Evolutionary conservation across 495 filamentous ascomycete species (phyloP).

Genomic region (Neurospora sp.): DNA sequence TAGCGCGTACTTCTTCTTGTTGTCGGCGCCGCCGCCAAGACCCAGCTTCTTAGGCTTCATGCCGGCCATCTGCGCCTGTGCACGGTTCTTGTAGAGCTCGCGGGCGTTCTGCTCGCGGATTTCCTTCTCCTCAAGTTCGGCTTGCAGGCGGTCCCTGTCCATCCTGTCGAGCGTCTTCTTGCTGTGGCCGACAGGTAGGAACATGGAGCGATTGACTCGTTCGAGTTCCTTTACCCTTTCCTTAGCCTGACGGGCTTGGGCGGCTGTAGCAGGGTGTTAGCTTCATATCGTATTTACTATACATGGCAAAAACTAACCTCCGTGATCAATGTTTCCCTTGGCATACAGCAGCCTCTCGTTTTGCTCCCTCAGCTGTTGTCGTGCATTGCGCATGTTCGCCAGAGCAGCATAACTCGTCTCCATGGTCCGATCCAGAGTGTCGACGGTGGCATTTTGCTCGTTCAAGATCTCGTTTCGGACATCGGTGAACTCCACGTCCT

Average conservation of each 20-base stretch:
- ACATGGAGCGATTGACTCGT: constrained; percentile 8
- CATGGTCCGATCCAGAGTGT: constrained; percentile 59
- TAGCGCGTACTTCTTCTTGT: not conserved
- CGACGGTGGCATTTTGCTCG: constrained; percentile 65
- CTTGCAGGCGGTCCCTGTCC: not conserved
- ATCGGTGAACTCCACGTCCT: constrained; percentile 29
- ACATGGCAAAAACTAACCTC: not conserved
- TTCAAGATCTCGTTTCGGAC: constrained; percentile 66
- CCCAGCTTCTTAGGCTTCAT: constrained; percentile 7
- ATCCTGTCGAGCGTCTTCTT: constrained; percentile 4
- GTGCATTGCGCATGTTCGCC: not conserved
- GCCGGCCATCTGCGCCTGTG: not conserved
- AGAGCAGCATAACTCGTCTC: constrained; percentile 30
- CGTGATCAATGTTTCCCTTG: constrained; percentile 6
- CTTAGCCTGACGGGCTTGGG: constrained; percentile 6
- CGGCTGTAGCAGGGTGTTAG: not conserved
- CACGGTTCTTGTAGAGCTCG: not conserved
- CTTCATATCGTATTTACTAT: not conserved
- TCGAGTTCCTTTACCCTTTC: constrained; percentile 5
- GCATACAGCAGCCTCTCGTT: not conserved
- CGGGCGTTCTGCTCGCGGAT: constrained; percentile 1
- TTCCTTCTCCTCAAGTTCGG: constrained; percentile 2
- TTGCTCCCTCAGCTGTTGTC: constrained; percentile 3
- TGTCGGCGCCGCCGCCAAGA: not conserved
- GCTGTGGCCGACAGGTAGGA: constrained; percentile 2